A percentile compares a stretch with the other conserved stretches of the same genome.
These are phyloP conservation scores for Ascochyta lentis DNA, from an alignment of 2,329 filamentous ascomycete genomes.

Conservation along the genomic window DNA sequence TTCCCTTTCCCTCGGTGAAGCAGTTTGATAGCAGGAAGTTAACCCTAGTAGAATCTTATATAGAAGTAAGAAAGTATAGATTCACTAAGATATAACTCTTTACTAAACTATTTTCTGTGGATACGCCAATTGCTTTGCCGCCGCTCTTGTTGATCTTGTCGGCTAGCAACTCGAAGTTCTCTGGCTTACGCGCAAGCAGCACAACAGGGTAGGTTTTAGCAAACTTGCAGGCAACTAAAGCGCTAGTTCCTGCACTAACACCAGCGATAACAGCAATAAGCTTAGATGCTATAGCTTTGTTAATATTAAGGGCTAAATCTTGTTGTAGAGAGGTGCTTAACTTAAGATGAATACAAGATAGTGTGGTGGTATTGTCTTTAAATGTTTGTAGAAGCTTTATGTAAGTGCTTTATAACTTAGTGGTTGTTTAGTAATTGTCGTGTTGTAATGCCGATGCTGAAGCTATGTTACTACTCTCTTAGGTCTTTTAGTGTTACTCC, in stretches of 20 bases:
- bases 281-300: slow-evolving; percentile 50
- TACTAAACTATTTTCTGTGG: too few species aligned
- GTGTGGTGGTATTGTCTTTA: not conserved
- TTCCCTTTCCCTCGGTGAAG: too few species aligned
- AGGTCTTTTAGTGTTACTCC: too few species aligned
- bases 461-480: too few species aligned
- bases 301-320: not conserved
- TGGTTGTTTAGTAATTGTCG: slow-evolving; percentile 33
- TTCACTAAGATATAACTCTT: too few species aligned
- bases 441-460: slow-evolving; percentile 29
- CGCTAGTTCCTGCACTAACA: slow-evolving; percentile 74
- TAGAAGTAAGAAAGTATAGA: too few species aligned
- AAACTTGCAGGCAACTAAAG: slow-evolving; percentile 66
- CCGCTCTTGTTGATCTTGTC: slow-evolving; percentile 71
- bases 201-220: slow-evolving; percentile 73
- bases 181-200: slow-evolving; percentile 72
- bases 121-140: slow-evolving; percentile 74
- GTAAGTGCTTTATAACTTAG: slow-evolving; percentile 2
- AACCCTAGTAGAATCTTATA: too few species aligned
- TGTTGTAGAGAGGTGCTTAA: slow-evolving; percentile 4
- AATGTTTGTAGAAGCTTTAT: not conserved
- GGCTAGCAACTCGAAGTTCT: slow-evolving; percentile 71
- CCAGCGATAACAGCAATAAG: slow-evolving; percentile 75
- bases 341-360: not conserved
- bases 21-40: too few species aligned